A percentile compares a stretch with the other conserved stretches of the same genome.
Evolutionary conservation across 2,329 filamentous ascomycete species (phyloP).

Genomic region (Fusarium sp.): DNA sequence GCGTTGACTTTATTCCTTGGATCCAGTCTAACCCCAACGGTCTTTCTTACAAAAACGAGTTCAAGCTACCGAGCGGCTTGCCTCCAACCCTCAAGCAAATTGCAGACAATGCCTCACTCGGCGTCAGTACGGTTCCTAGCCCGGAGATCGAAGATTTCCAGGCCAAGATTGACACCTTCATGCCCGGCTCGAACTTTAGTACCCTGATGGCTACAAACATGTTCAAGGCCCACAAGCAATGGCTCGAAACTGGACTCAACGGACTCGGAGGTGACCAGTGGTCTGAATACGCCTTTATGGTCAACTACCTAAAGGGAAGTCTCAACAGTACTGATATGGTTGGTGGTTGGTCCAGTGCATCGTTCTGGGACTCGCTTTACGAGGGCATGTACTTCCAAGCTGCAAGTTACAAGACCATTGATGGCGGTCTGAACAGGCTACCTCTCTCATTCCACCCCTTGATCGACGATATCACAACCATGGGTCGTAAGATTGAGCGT

Average conservation of each 20-base stretch:
- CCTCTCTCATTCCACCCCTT: constrained; percentile 2
- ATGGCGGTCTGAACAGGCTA: constrained; percentile 5
- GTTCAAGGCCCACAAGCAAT: constrained; percentile 24
- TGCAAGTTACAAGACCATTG: constrained; percentile 7
- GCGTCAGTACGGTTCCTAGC: accelerated
- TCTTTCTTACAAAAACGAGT: constrained; percentile 14
- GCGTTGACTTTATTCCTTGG: constrained; percentile 21
- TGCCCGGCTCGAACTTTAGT: constrained; percentile 1
- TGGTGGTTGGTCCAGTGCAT: not conserved
- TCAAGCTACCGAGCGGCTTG: constrained; percentile 5
- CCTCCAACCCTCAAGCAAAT: not conserved
- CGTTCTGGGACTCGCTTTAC: not conserved
- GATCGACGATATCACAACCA: constrained; percentile 3
- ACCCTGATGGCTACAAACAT: constrained; percentile 26
- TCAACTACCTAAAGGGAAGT: constrained; percentile 17
- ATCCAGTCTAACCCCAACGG: not conserved
- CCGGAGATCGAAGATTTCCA: not conserved
- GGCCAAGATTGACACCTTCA: not conserved
- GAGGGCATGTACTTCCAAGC: constrained; percentile 15
- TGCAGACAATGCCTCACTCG: not conserved
- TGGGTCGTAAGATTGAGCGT: constrained; percentile 21
- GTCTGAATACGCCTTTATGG: constrained; percentile 18
- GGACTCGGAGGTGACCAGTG: constrained; percentile 16
- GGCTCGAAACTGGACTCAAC: constrained; percentile 13
- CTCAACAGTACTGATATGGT: constrained; percentile 15